Percentiles rank a stretch among this genome's conserved stretches.
Conservation (phyloP, 2,329 filamentous ascomycete species). For the Colletotrichum tabaci region DNA sequence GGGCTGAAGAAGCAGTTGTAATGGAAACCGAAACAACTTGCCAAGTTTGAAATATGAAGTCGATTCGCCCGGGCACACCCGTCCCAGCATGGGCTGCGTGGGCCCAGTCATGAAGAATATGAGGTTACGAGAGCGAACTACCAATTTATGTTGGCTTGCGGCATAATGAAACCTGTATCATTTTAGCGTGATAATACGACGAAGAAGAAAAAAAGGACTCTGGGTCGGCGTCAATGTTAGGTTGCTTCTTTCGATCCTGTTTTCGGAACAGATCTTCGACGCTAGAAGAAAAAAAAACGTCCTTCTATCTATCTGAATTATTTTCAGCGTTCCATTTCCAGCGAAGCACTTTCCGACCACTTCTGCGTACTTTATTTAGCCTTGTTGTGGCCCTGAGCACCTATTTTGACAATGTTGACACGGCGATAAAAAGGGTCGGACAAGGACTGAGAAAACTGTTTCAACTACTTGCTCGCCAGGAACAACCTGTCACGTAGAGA, state of each 20-base stretch:
- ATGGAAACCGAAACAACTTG: not conserved
- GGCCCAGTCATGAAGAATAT: not conserved
- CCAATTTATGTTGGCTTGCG: not conserved
- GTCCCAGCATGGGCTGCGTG: not conserved
- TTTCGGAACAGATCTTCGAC: conserved; percentile 27
- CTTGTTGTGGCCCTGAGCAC: not conserved
- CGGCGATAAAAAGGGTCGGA: not conserved
- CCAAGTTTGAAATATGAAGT: not conserved
- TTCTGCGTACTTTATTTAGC: too few species aligned
- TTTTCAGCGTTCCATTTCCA: not conserved
- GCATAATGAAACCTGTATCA: not conserved
- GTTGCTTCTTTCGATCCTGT: conserved; percentile 6
- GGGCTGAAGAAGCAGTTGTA: conserved; percentile 50
- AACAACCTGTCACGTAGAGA: conserved; percentile 38
- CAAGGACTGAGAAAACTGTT: conserved; percentile 9
- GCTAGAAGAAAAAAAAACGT: conserved; percentile 8
- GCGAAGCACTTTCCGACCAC: not conserved
- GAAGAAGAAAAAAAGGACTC: not conserved
- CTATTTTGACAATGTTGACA: not conserved
- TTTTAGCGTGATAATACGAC: not conserved
- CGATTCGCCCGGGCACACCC: conserved; percentile 5
- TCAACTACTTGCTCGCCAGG: conserved; percentile 22
- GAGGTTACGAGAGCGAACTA: conserved; percentile 11
- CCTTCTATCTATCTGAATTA: not conserved
- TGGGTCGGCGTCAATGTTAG: conserved; percentile 14